Evolutionary conservation across 2,329 filamentous ascomycete species (phyloP), one percentile per base, ranked within the genome.

Genomic region (Xylaria hypoxylon): DNA sequence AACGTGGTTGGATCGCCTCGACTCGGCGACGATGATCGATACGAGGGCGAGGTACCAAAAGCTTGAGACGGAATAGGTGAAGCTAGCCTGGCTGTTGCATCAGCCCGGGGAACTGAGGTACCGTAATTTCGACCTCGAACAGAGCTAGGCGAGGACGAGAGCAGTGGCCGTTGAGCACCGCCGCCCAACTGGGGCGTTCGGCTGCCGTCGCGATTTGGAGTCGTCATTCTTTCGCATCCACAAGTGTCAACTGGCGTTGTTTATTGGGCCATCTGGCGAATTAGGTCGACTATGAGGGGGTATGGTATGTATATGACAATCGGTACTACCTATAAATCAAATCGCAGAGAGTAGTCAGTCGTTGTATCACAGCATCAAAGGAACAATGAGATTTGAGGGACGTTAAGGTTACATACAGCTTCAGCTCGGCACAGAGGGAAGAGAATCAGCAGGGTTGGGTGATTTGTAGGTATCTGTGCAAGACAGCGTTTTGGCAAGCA

Each of bases 1-100:
- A 13, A 73, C n/a, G 76, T 70, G 71, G 75, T 75, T 73, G 75
- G 70, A 71, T 81, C 73, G 67, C 77, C 77, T 59, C 84, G 80
- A 50, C 81, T 82, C 15, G 81, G 81, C 17, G 85, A 83, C 67
- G 85, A 82, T 67, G 86, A 84, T 63, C 81, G 81, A 33, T 84
- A 77, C 26, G 81, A 78, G 19, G 73, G 72, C 53, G 86, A 80
- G 42, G 84, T 84, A 68, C 81, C 82, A 59, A 78, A 73, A 52
- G 76, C 71, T 31, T 72, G 70, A 26, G 85, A 85, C 6, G 86
- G 86, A 35, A 89, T 80, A 35, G 87, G 87, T 31, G 86, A 86
- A 51, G 86, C 87, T 59, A 90, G 82, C 69, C 88, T 84, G 64
- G 88, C 88, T 58, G 86, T 90, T 53, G 86, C 81, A 68, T 88